Evolutionary conservation across 2,329 filamentous ascomycete species (phyloP).

Genomic region (Trichoderma sp.): DNA sequence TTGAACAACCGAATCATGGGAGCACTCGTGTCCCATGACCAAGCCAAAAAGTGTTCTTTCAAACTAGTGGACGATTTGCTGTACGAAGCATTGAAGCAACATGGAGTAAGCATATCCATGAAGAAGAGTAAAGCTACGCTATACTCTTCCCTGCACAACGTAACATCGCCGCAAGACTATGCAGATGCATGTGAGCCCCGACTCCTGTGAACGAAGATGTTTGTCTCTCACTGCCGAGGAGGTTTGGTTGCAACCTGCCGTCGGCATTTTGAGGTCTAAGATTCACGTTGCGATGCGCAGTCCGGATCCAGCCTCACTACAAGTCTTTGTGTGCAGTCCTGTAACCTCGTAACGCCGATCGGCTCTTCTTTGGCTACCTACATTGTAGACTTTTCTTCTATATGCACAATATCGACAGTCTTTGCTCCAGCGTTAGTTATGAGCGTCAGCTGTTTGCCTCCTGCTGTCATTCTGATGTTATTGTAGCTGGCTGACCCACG

Average conservation of each 20-base stretch:
- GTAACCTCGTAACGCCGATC: no score
- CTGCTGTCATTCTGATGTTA: conserved; percentile 4
- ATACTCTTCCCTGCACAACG: background rate
- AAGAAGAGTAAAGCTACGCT: no score
- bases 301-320: no score
- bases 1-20: background rate
- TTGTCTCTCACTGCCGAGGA: background rate
- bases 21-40: background rate
- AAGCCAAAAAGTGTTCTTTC: background rate
- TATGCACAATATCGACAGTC: background rate
- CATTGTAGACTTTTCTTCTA: conserved; percentile 5
- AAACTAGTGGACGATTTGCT: background rate
- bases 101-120: background rate
- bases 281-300: no score
- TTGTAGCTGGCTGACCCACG: no score
- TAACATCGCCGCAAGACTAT: background rate
- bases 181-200: background rate
- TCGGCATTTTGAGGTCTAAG: background rate
- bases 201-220: background rate
- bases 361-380: background rate
- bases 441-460: conserved; percentile 12
- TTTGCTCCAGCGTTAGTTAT: conserved; percentile 7
- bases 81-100: background rate
- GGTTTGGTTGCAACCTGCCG: background rate
- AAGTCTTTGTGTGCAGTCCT: no score